Evolutionary conservation across 768 basidiomycete species (phyloP), one percentile per base, ranked within the genome.

Genomic region (Multifurca ochricompacta): DNA sequence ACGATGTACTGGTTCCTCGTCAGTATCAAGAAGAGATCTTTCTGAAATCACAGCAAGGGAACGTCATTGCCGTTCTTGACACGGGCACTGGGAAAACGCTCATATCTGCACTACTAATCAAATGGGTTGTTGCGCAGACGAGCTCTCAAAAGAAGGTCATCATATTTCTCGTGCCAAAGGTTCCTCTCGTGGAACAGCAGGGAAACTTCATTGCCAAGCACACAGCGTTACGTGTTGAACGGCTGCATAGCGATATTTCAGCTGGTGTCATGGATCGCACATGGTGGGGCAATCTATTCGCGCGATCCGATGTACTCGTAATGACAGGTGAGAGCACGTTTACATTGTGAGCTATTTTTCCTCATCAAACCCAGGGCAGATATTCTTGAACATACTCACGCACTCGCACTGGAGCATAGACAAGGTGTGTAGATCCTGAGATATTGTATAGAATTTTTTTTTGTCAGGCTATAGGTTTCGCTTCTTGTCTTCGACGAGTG

Each of bases 111-210:
- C 68, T 80, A 6, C 77, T 93, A 54, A 83, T 92, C 63, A 83
- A 84, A 70, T 90, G 84, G 83, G 75, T 86, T 51, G 73, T 80
- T 18, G 63, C 77, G 0, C 77, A 77, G 56, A 72, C 78, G 18
- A 61, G 66, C 14, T 73, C 77, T 1, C 61, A 69, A 37, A 76
- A 74, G 49, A 88, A 87, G 67, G 76, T 79, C 43, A 75, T 83
- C 59, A 76, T 91, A 9, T 93, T 93, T 64, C 75, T 94, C 31
- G 90, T 90, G 2, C 92, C 92, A 0, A 85, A 85, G 60, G 89
- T 91, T 3, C 77, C 88, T 2, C 77, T 95, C 14, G 92, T 93
- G 19, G 80, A 86, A 59, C 92, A 94, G 65, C 89, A 92, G 64
- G 79, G 76, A 19, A 72, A 77, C 21, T 88, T 83, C 59, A 77